These are phyloP conservation scores for Theileria parva DNA, from an alignment of 169 alveolate genomes.

Conservation along the genomic window DNA sequence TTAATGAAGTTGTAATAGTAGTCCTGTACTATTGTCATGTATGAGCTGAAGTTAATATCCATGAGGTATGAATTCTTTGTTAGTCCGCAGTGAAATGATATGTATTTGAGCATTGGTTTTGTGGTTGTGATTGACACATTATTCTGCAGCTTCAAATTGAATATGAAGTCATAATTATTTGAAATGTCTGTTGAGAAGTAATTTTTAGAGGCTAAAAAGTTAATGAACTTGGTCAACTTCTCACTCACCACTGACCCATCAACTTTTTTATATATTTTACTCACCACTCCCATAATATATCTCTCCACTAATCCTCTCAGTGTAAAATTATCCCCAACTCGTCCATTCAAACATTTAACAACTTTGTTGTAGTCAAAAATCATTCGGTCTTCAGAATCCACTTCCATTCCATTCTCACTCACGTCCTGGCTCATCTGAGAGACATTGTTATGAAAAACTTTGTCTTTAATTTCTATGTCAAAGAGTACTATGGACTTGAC, in stretches of 20 bases:
- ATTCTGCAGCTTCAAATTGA: not conserved
- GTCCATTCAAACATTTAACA: not conserved
- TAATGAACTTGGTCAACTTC: constrained; percentile 34
- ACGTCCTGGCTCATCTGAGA: no score
- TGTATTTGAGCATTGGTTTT: constrained; percentile 29
- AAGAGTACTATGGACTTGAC: not conserved
- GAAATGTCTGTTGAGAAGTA: constrained; percentile 7
- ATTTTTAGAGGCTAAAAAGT: constrained; percentile 23
- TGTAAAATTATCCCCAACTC: not conserved
- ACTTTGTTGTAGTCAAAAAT: not conserved
- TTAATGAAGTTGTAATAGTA: constrained; percentile 12
- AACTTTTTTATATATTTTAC: not conserved
- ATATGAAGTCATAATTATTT: constrained; percentile 16
- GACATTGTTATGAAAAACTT: no score
- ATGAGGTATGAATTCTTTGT: constrained; percentile 39
- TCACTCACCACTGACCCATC: not conserved
- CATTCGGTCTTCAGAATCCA: not conserved
- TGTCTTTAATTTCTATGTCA: not conserved
- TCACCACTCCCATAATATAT: not conserved
- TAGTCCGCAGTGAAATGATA: constrained; percentile 51
- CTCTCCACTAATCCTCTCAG: not conserved
- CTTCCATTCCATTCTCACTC: constrained; percentile 4
- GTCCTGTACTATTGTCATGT: constrained; percentile 3
- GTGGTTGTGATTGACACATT: constrained; percentile 7
- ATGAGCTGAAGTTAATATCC: not conserved